phyloP scores from a whole-genome alignment of 192 early-diverging fungal genomes.

The Coemansia sp. region DNA sequence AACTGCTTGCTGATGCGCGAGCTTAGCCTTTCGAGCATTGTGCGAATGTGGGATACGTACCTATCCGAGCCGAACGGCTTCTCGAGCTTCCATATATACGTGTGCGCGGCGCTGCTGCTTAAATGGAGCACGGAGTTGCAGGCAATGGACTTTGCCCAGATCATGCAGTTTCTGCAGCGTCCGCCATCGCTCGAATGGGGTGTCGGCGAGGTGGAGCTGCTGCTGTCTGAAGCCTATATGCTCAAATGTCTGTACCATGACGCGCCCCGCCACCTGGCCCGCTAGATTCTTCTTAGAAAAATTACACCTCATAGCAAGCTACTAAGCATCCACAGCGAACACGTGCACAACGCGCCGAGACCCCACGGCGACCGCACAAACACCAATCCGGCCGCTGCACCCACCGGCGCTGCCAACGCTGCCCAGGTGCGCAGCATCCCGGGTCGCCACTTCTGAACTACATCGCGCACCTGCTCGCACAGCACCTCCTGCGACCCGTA shows the following conservation, averaged over 20 bases:
- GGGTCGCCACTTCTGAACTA: slow-evolving; percentile 27
- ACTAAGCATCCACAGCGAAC: slow-evolving; percentile 18
- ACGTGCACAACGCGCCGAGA: slow-evolving; percentile 21
- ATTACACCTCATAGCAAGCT: neutral
- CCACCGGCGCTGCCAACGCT: slow-evolving; percentile 35
- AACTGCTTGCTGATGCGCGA: slow-evolving; percentile 99
- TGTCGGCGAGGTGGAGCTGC: slow-evolving; percentile 87
- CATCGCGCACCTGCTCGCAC: slow-evolving; percentile 10
- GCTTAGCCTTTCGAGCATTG: slow-evolving; percentile 75
- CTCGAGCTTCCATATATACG: slow-evolving; percentile 96
- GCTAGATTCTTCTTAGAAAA: neutral
- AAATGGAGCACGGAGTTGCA: slow-evolving; percentile 87
- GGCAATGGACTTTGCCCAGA: slow-evolving; percentile 89
- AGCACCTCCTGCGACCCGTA: slow-evolving; percentile 56
- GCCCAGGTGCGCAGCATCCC: slow-evolving; percentile 14
- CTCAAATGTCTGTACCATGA: slow-evolving; percentile 94
- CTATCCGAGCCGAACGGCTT: slow-evolving; percentile 65
- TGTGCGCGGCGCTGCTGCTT: slow-evolving; percentile 96
- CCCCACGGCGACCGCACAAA: slow-evolving; percentile 19
- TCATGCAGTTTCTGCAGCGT: slow-evolving; percentile 91
- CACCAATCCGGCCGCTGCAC: slow-evolving; percentile 14
- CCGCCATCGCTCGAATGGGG: slow-evolving; percentile 83
- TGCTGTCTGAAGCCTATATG: slow-evolving; percentile 95
- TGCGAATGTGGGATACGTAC: slow-evolving; percentile 99
- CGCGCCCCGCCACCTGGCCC: slow-evolving; percentile 73